Conservation (phyloP, 768 basidiomycete genomes). For the Leccinum boreale region DNA sequence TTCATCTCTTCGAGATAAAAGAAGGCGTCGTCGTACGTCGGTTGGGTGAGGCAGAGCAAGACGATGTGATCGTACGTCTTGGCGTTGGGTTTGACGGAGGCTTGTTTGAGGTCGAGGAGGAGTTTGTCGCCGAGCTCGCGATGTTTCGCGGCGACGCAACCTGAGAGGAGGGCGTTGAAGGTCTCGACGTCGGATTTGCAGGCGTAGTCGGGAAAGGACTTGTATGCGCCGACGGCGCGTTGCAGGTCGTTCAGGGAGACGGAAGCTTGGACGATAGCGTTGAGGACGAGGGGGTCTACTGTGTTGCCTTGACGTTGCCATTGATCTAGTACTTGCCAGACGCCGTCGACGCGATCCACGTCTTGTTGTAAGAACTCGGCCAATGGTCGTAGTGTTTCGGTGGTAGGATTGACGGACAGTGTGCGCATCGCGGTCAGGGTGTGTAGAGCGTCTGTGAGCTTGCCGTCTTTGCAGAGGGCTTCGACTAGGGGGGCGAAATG, state of each 20-base stretch:
- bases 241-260: slow-evolving; percentile 62
- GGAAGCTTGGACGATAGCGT: slow-evolving; percentile 64
- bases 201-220: slow-evolving; percentile 52
- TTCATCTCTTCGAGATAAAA: slow-evolving; percentile 91
- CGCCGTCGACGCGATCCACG: slow-evolving; percentile 54
- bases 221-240: slow-evolving; percentile 77
- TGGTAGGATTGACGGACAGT: slow-evolving; percentile 45
- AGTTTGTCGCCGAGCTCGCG: slow-evolving; percentile 67
- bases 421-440: slow-evolving; percentile 59
- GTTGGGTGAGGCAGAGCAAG: slow-evolving; percentile 64
- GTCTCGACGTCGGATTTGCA: slow-evolving; percentile 59
- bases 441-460: slow-evolving; percentile 61
- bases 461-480: slow-evolving; percentile 56
- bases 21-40: slow-evolving; percentile 82
- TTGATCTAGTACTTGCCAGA: slow-evolving; percentile 63
- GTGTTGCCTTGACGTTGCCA: slow-evolving; percentile 49
- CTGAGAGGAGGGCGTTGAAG: slow-evolving; percentile 67
- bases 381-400: slow-evolving; percentile 54
- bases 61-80: slow-evolving; percentile 69
- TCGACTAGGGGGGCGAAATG: slow-evolving; percentile 80
- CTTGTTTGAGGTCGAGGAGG: slow-evolving; percentile 61
- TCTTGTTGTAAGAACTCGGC: slow-evolving; percentile 43
- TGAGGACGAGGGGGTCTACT: slow-evolving; percentile 59
- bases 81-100: slow-evolving; percentile 50
- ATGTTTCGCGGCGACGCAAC: slow-evolving; percentile 57